Conservation (phyloP, 768 basidiomycete genomes). For the Calocera cornea region DNA sequence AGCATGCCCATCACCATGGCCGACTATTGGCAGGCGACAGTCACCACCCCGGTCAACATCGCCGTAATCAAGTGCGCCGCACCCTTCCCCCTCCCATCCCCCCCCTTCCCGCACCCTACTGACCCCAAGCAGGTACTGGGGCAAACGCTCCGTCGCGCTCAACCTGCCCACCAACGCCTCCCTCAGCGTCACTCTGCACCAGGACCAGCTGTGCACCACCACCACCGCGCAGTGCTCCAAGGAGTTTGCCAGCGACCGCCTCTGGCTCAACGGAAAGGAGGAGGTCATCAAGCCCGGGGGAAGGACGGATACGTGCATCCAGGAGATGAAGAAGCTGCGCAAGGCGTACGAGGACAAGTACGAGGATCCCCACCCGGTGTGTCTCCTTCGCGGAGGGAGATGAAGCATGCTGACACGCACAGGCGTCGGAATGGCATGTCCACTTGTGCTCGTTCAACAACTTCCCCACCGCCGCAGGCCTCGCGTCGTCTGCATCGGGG, state of each 20-base stretch:
- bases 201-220: constrained; percentile 87
- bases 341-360: constrained; percentile 61
- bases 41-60: constrained; percentile 90
- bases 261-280: constrained; percentile 92
- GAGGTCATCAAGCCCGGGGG: constrained; percentile 77
- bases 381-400: constrained; percentile 9
- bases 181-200: constrained; percentile 91
- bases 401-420: neutral
- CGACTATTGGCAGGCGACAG: constrained; percentile 60
- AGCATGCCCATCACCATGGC: neutral
- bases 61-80: constrained; percentile 95
- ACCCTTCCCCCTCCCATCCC: constrained; percentile 3
- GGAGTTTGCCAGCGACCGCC: constrained; percentile 54
- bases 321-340: constrained; percentile 69
- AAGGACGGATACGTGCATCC: constrained; percentile 70
- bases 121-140: constrained; percentile 72
- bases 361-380: constrained; percentile 50
- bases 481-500: constrained; percentile 93
- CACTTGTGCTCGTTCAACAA: constrained; percentile 95
- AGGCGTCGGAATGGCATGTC: constrained; percentile 60
- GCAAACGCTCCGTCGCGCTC: constrained; percentile 88
- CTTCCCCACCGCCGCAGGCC: constrained; percentile 96
- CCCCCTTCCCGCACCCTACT: constrained; percentile 3
- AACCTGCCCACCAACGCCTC: constrained; percentile 97
- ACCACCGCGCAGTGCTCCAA: constrained; percentile 82